These are phyloP conservation scores for Solanum habrochaites DNA, from an alignment of 257 asterid genomes.

Conservation along the genomic window DNA sequence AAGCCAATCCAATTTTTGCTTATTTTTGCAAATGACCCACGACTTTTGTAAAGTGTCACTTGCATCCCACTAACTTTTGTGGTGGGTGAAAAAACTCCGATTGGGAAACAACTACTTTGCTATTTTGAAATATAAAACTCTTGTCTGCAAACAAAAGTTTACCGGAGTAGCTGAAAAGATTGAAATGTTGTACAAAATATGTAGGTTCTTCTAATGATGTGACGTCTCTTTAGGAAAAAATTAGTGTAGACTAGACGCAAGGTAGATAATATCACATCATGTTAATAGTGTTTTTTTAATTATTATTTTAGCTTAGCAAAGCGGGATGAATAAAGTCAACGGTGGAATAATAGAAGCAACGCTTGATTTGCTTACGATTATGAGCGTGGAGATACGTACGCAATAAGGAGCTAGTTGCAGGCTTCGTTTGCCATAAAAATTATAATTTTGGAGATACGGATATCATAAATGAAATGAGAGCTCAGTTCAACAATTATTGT, in stretches of 20 bases:
- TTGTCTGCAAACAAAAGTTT: not conserved
- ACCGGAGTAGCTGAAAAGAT: not conserved
- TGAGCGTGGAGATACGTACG: not conserved
- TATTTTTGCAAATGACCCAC: not conserved
- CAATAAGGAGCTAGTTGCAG: not conserved
- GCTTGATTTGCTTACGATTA: not conserved
- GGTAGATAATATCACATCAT: not conserved
- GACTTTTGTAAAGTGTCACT: not conserved
- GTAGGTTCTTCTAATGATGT: not conserved
- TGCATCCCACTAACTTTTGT: not conserved
- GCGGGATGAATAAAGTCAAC: not conserved
- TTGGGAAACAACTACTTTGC: not conserved
- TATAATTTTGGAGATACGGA: not conserved
- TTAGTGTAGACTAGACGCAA: rapidly evolving
- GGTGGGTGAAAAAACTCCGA: not conserved
- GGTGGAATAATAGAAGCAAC: not conserved
- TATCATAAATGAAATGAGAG: not conserved
- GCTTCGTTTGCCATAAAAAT: not conserved
- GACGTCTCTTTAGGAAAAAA: not conserved
- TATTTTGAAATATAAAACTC: too few species aligned
- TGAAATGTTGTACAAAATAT: not conserved
- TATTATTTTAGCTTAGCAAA: not conserved
- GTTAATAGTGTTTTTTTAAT: rapidly evolving
- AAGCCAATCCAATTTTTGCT: not conserved
- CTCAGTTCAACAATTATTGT: too few species aligned